A percentile compares a stretch with the other conserved stretches of the same genome.
Conservation (phyloP, 352 stramenopile species). For the Phytopythium litorale region DNA sequence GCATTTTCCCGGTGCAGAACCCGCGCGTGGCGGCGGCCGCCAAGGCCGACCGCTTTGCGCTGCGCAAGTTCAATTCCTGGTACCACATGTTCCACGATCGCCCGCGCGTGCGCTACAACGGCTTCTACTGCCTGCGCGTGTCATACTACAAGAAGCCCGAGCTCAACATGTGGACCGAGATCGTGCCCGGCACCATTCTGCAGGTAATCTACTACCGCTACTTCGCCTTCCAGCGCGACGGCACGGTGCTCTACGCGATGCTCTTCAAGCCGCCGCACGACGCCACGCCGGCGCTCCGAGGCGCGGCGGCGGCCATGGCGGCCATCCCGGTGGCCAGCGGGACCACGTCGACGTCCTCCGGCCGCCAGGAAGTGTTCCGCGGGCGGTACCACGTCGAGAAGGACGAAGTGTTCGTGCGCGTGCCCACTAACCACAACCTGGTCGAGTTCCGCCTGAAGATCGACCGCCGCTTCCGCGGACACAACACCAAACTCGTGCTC, state of each 20-base stretch:
- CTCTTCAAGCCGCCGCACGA: conserved; percentile 72
- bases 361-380: conserved; percentile 39
- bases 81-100: conserved; percentile 67
- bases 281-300: conserved; percentile 26
- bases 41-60: conserved; percentile 46
- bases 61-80: conserved; percentile 67
- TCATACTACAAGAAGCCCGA: conserved; percentile 86
- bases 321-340: neutral
- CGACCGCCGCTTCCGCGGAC: conserved; percentile 34
- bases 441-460: conserved; percentile 71
- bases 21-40: conserved; percentile 34
- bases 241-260: conserved; percentile 73
- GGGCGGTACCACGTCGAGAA: conserved; percentile 65
- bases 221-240: conserved; percentile 75
- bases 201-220: conserved; percentile 84
- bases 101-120: conserved; percentile 73
- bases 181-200: conserved; percentile 62
- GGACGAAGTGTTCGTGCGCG: conserved; percentile 61
- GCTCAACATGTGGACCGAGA: conserved; percentile 81
- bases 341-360: neutral
- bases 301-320: conserved; percentile 7
- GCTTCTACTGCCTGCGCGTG: conserved; percentile 75
- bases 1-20: conserved; percentile 67
- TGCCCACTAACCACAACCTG: conserved; percentile 61
- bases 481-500: conserved; percentile 57